phyloP scores from a whole-genome alignment of 2,329 filamentous ascomycete genomes.

The Cladosporium velox region DNA sequence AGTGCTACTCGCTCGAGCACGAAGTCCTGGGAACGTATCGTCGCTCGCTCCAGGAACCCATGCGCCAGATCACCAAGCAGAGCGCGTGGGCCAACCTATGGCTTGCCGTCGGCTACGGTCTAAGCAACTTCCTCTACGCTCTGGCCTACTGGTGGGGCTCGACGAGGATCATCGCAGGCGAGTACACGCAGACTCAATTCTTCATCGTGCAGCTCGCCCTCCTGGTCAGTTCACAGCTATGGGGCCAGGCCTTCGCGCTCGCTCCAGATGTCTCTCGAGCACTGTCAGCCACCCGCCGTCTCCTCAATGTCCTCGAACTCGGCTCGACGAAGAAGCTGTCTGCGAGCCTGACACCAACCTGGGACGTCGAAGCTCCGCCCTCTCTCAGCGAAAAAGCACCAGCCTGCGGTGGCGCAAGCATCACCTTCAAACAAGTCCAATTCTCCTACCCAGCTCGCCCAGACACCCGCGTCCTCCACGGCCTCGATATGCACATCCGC shows the following conservation, averaged over 20 bases:
- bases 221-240: slow-evolving; percentile 71
- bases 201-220: slow-evolving; percentile 73
- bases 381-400: background rate
- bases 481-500: slow-evolving; percentile 33
- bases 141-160: slow-evolving; percentile 79
- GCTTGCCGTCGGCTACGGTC: slow-evolving; percentile 61
- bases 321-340: slow-evolving; percentile 28
- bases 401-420: slow-evolving; percentile 6
- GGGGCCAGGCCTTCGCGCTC: slow-evolving; percentile 73
- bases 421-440: slow-evolving; percentile 56
- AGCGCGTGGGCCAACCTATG: slow-evolving; percentile 56
- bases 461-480: slow-evolving; percentile 57
- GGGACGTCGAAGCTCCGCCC: slow-evolving; percentile 4
- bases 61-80: slow-evolving; percentile 18
- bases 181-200: slow-evolving; percentile 68
- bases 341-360: background rate
- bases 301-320: slow-evolving; percentile 49
- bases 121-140: slow-evolving; percentile 69
- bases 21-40: slow-evolving; percentile 50
- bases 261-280: slow-evolving; percentile 74
- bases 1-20: slow-evolving; percentile 54
- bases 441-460: slow-evolving; percentile 69
- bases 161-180: slow-evolving; percentile 66
- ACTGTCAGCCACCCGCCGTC: slow-evolving; percentile 60
- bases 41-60: slow-evolving; percentile 39